These are phyloP conservation scores for Penicillium sp. DNA, from an alignment of 2,329 filamentous ascomycete species.

Conservation along the genomic window DNA sequence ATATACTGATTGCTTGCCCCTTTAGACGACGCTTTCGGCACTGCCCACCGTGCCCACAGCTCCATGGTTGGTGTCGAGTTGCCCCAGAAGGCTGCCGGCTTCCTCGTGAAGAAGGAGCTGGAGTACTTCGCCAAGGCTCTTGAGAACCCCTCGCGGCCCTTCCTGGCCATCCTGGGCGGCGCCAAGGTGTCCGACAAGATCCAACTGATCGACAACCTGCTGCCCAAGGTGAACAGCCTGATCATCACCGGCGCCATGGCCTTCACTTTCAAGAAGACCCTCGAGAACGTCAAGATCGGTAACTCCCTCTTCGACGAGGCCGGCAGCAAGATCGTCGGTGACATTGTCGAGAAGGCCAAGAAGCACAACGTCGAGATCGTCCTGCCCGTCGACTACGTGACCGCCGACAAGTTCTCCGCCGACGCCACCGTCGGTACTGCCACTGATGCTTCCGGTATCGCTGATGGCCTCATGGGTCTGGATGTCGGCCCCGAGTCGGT, in stretches of 20 bases:
- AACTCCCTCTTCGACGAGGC: constrained; percentile 89
- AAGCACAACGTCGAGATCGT: constrained; percentile 93
- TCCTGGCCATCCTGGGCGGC: constrained; percentile 96
- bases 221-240: constrained; percentile 95
- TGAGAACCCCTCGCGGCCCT: constrained; percentile 86
- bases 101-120: constrained; percentile 99
- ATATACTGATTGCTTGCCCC: not conserved
- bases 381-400: constrained; percentile 91
- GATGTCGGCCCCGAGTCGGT: constrained; percentile 89
- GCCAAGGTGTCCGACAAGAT: constrained; percentile 99
- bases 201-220: constrained; percentile 96
- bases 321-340: constrained; percentile 82
- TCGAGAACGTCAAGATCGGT: constrained; percentile 84
- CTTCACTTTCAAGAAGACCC: constrained; percentile 99
- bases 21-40: constrained; percentile 93
- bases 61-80: constrained; percentile 98
- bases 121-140: constrained; percentile 98
- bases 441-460: constrained; percentile 82
- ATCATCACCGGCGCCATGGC: constrained; percentile 98
- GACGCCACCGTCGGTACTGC: constrained; percentile 77
- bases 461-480: constrained; percentile 96
- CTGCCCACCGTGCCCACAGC: constrained; percentile 95
- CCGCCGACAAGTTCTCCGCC: constrained; percentile 86
- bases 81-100: constrained; percentile 93
- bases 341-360: constrained; percentile 92